Base-by-base conservation (phyloP, 805 yeast genomes). In the Kuraishia floccosa region DNA sequence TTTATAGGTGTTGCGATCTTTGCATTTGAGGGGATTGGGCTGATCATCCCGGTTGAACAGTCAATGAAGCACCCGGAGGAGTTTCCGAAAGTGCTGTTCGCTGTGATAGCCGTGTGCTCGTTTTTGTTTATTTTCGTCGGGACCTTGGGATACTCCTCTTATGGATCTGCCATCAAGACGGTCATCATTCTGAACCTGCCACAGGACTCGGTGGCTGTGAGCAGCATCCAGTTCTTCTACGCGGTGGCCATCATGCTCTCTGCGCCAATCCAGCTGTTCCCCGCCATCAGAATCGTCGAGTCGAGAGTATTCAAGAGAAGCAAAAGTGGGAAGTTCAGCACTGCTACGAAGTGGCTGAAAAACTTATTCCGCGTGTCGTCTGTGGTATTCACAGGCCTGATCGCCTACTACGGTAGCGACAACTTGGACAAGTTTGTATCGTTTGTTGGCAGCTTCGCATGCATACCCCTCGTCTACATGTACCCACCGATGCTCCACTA, bases 11-110 rank as follows among this genome's bases (percentile, higher is more conserved):
- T 82, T 5, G 87, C 89, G 2, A 81, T 82, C 19, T 82, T 82
- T 58, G 85, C 91, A n/a, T 82, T 80, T 47, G 93, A 82, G 55
- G 93, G 93, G 1, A 80, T 82, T 35, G 91, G 93, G 0, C 58
- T 82, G 28, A 77, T 82, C 30, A 76, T 82, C 16, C 93, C 93
- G 0, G 77, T 82, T 32, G 85, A 81, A 44, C 83, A 81, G 41
- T 77, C 91, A 2, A 82, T 82, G 91, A 67, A 63, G 30, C 56
- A 77, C 40, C 91, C 91, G 2, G 73, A 74, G 37, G 67, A 78
- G 38, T 82, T 78, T 46, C 86, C 89, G 12, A 48, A 60, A 33
- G 83, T 81, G 1, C 52, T 82, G 31, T 61, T 63, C 11, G 49
- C 67, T 28, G 91, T 82, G 3, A 69, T 82, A 20, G 36, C 58